phyloP scores from a whole-genome alignment of 139 green algal genomes.

The Pycnococcus provasolii region DNA sequence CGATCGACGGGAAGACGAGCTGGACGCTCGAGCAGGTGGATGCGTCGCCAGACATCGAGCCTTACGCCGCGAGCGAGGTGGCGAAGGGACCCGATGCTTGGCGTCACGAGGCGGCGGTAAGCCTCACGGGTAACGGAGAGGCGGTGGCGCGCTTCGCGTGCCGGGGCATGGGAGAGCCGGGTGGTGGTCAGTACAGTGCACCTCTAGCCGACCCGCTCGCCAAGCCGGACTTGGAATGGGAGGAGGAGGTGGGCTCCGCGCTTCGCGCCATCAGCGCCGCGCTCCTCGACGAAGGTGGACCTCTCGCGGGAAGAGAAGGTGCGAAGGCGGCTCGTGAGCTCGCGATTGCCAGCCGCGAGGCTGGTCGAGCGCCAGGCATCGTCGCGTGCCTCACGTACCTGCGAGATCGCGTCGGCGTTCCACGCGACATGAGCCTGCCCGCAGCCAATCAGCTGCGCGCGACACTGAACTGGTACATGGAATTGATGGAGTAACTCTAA shows the following conservation, averaged over 20 bases:
- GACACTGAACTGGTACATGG: constrained; percentile 29
- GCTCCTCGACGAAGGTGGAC: too few relatives aligned
- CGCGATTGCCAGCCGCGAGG: too few relatives aligned
- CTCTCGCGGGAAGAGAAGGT: too few relatives aligned
- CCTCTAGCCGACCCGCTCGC: constrained; percentile 25
- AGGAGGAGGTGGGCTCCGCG: neutral
- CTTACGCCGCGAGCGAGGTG: neutral
- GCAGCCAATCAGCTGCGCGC: constrained; percentile 36
- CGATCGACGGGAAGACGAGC: neutral
- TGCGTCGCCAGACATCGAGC: neutral
- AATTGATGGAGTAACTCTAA: neutral
- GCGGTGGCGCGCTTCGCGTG: constrained; percentile 16
- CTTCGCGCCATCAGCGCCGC: too few relatives aligned
- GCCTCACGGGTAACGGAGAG: neutral
- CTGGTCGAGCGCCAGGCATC: too few relatives aligned
- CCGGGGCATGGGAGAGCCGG: constrained; percentile 12
- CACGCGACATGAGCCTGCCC: constrained; percentile 35
- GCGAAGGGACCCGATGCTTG: neutral
- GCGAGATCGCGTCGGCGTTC: constrained; percentile 34
- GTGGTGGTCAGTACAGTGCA: constrained; percentile 8
- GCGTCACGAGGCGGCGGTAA: neutral
- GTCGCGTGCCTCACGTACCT: constrained; percentile 9
- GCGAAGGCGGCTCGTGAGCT: too few relatives aligned
- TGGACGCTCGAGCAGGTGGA: neutral
- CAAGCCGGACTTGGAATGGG: constrained; percentile 10